Evolutionary conservation across 2,329 filamentous ascomycete species (phyloP).

Genomic region (Sarocladium strictum): DNA sequence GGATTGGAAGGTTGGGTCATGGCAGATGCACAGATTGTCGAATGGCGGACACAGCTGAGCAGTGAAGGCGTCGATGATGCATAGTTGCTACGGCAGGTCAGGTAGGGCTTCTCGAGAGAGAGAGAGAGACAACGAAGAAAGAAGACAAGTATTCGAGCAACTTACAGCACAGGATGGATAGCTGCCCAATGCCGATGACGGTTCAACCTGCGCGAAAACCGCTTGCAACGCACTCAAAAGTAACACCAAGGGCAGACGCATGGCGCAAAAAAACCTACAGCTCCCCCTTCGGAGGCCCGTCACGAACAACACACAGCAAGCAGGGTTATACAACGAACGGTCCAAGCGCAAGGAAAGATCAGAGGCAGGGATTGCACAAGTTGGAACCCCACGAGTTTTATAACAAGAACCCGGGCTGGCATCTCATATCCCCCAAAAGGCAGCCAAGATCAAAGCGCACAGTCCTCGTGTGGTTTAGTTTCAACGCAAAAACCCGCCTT

Average conservation of each 20-base stretch:
- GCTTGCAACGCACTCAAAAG: background rate
- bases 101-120: background rate
- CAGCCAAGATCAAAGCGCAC: no score
- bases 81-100: background rate
- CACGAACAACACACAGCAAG: background rate
- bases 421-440: no score
- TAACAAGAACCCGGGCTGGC: background rate
- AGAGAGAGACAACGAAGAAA: no score
- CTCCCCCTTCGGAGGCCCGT: no score
- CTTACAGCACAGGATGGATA: conserved; percentile 2
- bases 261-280: no score
- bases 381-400: background rate
- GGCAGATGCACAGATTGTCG: background rate
- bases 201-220: background rate
- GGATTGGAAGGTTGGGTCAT: background rate
- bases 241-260: no score
- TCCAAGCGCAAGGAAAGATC: background rate
- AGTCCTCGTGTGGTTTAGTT: no score
- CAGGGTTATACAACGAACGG: background rate
- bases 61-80: background rate
- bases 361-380: background rate
- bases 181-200: background rate
- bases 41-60: background rate
- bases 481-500: no score
- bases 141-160: no score